These are phyloP conservation scores for Fusarium dimerum DNA, from an alignment of 2,329 filamentous ascomycete genomes.

Conservation along the genomic window DNA sequence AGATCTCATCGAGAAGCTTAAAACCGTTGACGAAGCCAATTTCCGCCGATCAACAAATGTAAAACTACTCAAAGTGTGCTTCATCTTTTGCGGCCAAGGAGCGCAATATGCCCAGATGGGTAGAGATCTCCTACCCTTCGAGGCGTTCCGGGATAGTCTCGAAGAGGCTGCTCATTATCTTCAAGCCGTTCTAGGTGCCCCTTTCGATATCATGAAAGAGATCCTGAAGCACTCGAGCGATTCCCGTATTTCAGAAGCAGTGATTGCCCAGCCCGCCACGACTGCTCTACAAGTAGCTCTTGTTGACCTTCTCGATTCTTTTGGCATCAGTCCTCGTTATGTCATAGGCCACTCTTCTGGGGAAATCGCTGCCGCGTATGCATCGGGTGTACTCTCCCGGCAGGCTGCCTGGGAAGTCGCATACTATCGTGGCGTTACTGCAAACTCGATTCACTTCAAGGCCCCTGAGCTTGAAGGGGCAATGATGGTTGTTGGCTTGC, in stretches of 20 bases:
- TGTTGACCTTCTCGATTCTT: constrained; percentile 40
- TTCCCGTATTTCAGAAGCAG: constrained; percentile 35
- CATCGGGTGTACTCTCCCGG: constrained; percentile 37
- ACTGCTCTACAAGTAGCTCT: constrained; percentile 46
- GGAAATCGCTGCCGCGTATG: constrained; percentile 48
- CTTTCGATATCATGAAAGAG: constrained; percentile 39
- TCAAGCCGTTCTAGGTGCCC: constrained; percentile 29
- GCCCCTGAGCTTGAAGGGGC: constrained; percentile 34
- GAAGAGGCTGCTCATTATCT: constrained; percentile 35
- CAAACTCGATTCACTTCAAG: constrained; percentile 30
- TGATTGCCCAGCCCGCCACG: constrained; percentile 43
- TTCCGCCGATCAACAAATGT: constrained; percentile 28
- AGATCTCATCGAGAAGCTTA: constrained; percentile 36
- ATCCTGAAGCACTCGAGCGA: constrained; percentile 29
- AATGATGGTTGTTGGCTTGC: constrained; percentile 45
- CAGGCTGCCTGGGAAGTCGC: constrained; percentile 44
- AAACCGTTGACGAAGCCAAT: constrained; percentile 12
- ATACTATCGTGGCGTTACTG: constrained; percentile 42
- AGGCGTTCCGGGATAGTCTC: constrained; percentile 44
- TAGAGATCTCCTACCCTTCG: constrained; percentile 41
- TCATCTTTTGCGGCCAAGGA: constrained; percentile 47
- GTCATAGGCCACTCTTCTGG: constrained; percentile 50
- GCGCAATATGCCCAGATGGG: constrained; percentile 47
- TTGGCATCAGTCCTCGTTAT: constrained; percentile 33
- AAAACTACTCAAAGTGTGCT: constrained; percentile 36